Evolutionary conservation across 768 basidiomycete genomes (phyloP), one percentile per base, ranked within the genome.

Genomic region (Phlegmacium glaucopus): DNA sequence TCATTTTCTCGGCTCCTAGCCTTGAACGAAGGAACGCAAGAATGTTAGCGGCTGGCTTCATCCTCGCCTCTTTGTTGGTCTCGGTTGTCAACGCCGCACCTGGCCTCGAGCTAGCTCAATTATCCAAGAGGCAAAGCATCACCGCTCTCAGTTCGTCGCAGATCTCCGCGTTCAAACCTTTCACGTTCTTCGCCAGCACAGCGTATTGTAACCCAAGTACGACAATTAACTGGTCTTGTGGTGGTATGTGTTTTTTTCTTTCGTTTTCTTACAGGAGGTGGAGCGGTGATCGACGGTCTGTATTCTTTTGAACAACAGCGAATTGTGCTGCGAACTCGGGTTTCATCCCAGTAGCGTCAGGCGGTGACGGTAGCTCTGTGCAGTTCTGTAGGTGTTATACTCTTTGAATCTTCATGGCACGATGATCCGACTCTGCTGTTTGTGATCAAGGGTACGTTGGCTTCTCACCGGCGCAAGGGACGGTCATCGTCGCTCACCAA

Each of bases 181-280:
- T 72, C 58, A 69, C 77, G 0, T 61, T 58, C 48, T 80, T 74
- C 50, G 78, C 80, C 0, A 74, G 72, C 35, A 54, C 79, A 6
- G 79, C 71, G 0, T 80, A 80, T 51, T 83, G 81, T 49, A 48
- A 63, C 4, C 69, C 77, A 6, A 49, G 63, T 9, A 52, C 59
- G 25, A 75, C 75, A 9, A 42, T 68, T n/a, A 58, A 65, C 16
- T 82, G 80, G 76, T 55, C 64, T 25, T 81, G 79, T 51, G 80
- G 79, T 58, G 56, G 79, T 77, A 51, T 35, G 70, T 42, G 11
- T n/a, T n/a, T n/a, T 17, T 10, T 7, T 10, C 8, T 32, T 8
- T 29, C 22, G 22, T 22, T 22, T 22, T 5, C 22, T 22, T 22
- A 5, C 22, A 22, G 22, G 12, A 29, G 2, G 12, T 4, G 35